Evolutionary conservation across 2,329 filamentous ascomycete species (phyloP).

Genomic region (Grosmannia serpens): DNA sequence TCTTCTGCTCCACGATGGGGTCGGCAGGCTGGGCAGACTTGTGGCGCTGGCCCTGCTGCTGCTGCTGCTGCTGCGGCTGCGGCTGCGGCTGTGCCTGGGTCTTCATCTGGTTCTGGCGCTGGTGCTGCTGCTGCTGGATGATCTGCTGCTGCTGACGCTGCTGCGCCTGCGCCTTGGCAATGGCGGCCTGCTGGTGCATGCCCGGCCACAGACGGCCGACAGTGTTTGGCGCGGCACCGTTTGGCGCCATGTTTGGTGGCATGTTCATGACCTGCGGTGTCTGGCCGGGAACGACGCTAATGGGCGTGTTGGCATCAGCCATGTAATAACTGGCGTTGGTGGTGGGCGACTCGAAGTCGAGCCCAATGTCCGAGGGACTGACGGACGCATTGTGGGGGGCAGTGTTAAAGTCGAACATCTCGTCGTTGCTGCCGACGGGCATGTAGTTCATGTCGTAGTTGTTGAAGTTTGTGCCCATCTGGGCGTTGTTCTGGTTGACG

Average conservation of each 20-base stretch:
- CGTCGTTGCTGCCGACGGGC: conserved; percentile 45
- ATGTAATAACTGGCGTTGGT: conserved; percentile 36
- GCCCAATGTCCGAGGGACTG: conserved; percentile 54
- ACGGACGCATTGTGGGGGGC: conserved; percentile 48
- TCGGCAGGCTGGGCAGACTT: conserved; percentile 47
- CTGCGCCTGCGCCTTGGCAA: conserved; percentile 61
- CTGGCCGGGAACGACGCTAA: conserved; percentile 52
- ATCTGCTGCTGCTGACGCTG: conserved; percentile 56
- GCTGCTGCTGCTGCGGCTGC: too few relatives aligned
- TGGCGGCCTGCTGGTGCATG: conserved; percentile 81
- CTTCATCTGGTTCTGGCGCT: conserved; percentile 18
- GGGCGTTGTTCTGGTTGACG: conserved; percentile 51
- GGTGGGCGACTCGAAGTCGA: conserved; percentile 50
- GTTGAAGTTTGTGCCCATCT: conserved; percentile 40
- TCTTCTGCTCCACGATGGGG: conserved; percentile 79
- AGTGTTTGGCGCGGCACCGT: conserved; percentile 32
- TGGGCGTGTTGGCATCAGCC: neutral
- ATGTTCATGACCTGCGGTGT: conserved; percentile 40
- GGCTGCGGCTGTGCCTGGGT: conserved; percentile 27
- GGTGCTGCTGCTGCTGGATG: conserved; percentile 35
- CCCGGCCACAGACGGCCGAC: conserved; percentile 78
- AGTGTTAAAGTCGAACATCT: conserved; percentile 63
- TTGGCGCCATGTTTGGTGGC: conserved; percentile 33
- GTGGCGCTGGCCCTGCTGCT: conserved; percentile 29
- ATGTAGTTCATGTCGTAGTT: conserved; percentile 35